Evolutionary conservation across 2,329 filamentous ascomycete genomes (phyloP).

Genomic region (Chaetoscypha palmicola): DNA sequence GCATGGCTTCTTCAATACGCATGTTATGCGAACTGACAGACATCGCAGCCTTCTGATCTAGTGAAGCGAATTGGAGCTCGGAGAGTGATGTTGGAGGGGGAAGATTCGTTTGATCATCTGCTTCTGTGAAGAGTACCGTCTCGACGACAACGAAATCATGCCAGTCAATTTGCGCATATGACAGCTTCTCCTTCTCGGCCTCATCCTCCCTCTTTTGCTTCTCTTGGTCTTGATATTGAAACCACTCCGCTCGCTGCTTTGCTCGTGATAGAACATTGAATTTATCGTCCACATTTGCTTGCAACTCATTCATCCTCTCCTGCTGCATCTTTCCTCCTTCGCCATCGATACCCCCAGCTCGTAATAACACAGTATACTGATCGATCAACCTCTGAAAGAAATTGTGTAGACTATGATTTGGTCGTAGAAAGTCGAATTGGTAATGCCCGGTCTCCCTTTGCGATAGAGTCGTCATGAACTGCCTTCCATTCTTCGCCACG

Average conservation of each 20-base stretch:
- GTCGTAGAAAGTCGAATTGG: constrained; percentile 92
- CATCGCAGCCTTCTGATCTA: constrained; percentile 90
- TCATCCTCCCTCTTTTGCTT: constrained; percentile 85
- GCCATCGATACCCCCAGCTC: constrained; percentile 59
- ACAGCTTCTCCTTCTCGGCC: constrained; percentile 68
- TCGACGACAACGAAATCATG: constrained; percentile 95
- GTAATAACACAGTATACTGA: constrained; percentile 79
- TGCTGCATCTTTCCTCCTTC: constrained; percentile 58
- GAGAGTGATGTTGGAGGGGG: constrained; percentile 84
- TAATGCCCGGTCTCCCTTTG: constrained; percentile 86
- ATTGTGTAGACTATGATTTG: constrained; percentile 92
- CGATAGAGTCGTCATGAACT: constrained; percentile 83
- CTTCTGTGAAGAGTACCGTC: constrained; percentile 85
- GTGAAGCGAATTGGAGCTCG: constrained; percentile 86
- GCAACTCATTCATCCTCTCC: constrained; percentile 64
- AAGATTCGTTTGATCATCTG: constrained; percentile 77
- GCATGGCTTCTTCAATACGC: constrained; percentile 92
- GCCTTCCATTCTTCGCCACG: constrained; percentile 84
- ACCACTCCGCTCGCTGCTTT: constrained; percentile 79
- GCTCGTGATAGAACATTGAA: constrained; percentile 74
- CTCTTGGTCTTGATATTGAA: constrained; percentile 75
- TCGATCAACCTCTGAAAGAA: constrained; percentile 91
- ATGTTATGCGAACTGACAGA: constrained; percentile 69
- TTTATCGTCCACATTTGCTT: constrained; percentile 70
- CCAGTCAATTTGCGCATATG: constrained; percentile 90